Evolutionary conservation across 495 filamentous ascomycete species (phyloP).

Genomic region (Penicillium bovifimosum): DNA sequence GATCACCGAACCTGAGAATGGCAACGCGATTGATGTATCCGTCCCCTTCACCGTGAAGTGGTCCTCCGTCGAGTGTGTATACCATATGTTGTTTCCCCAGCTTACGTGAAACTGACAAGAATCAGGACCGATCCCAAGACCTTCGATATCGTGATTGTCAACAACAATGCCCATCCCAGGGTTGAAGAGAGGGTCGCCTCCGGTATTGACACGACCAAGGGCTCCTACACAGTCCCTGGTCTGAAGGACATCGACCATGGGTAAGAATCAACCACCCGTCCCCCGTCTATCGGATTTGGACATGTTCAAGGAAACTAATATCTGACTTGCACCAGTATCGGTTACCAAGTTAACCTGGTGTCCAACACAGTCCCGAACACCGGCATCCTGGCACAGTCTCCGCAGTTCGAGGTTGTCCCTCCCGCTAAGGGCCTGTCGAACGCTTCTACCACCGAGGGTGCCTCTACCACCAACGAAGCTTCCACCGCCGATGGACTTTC

Average conservation of each 20-base stretch:
- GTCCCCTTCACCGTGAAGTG: conserved; percentile 33
- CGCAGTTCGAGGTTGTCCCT: conserved; percentile 34
- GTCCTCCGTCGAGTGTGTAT: conserved; percentile 31
- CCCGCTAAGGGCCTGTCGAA: conserved; percentile 13
- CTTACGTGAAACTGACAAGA: background rate
- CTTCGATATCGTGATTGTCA: conserved; percentile 36
- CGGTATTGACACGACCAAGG: conserved; percentile 32
- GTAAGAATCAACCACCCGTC: conserved; percentile 13
- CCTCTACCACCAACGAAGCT: conserved; percentile 1
- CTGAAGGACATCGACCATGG: conserved; percentile 22
- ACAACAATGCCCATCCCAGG: conserved; percentile 35
- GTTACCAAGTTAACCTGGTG: conserved; percentile 39
- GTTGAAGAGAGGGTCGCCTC: conserved; percentile 43
- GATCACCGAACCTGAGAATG: conserved; percentile 32
- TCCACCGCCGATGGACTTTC: conserved; percentile 8
- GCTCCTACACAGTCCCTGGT: conserved; percentile 27
- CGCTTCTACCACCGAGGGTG: conserved; percentile 7
- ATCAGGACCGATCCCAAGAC: conserved; percentile 29
- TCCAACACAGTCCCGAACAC: conserved; percentile 26
- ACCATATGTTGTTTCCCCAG: background rate
- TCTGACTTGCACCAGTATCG: conserved; percentile 16
- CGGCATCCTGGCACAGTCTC: conserved; percentile 39
- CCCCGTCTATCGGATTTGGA: background rate
- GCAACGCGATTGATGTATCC: conserved; percentile 23
- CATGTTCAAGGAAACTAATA: background rate